Conservation (phyloP, 352 stramenopile species). For the Elongisporangium undulatum region DNA sequence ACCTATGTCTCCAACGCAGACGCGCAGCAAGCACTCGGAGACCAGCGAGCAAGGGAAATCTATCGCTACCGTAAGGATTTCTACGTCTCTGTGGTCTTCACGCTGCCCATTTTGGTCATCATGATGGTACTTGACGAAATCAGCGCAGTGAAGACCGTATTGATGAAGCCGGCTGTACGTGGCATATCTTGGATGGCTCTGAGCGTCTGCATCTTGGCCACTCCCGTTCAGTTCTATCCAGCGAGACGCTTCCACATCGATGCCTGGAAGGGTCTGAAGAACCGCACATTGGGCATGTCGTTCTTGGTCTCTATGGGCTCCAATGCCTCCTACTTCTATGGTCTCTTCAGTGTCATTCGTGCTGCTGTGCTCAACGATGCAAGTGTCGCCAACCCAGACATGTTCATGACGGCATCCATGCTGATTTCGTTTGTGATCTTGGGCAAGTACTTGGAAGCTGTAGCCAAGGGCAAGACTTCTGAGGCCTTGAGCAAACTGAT, state of each 20-base stretch:
- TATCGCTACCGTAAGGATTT: slow-evolving; percentile 81
- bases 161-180: slow-evolving; percentile 49
- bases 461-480: slow-evolving; percentile 92
- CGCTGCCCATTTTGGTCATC: slow-evolving; percentile 91
- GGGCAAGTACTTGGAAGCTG: slow-evolving; percentile 96
- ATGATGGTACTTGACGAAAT: slow-evolving; percentile 90
- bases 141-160: slow-evolving; percentile 27
- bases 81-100: slow-evolving; percentile 88
- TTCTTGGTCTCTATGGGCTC: slow-evolving; percentile 97
- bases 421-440: slow-evolving; percentile 98
- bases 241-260: slow-evolving; percentile 93
- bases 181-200: slow-evolving; percentile 77
- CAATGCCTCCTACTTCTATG: slow-evolving; percentile 96
- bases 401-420: slow-evolving; percentile 98
- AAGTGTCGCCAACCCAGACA: slow-evolving; percentile 70
- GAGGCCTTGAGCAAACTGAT: slow-evolving; percentile 95
- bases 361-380: slow-evolving; percentile 58
- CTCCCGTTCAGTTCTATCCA: slow-evolving; percentile 95
- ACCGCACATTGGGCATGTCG: slow-evolving; percentile 93
- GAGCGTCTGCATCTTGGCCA: slow-evolving; percentile 82
- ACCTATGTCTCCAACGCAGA: slow-evolving; percentile 61
- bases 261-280: slow-evolving; percentile 89
- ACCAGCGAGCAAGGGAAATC: slow-evolving; percentile 79
- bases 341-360: slow-evolving; percentile 84
- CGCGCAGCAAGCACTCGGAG: slow-evolving; percentile 73